Evolutionary conservation across 352 stramenopile species (phyloP).

Genomic region (Aphanomyces invadans): DNA sequence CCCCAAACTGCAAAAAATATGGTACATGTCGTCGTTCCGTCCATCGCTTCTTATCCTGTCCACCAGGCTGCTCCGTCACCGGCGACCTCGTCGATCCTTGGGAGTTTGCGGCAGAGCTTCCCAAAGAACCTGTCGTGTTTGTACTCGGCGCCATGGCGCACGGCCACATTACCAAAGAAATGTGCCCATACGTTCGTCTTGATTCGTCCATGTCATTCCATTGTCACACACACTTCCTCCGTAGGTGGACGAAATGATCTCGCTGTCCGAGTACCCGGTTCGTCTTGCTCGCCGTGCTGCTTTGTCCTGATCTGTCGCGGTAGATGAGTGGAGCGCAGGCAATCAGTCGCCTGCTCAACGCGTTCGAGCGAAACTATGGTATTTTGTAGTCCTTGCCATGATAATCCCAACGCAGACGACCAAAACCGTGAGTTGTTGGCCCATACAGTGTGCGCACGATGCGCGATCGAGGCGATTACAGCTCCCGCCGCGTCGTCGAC

Average conservation of each 20-base stretch:
- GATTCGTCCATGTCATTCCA: background rate
- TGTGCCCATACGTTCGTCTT: conserved; percentile 90
- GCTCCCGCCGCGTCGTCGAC: background rate
- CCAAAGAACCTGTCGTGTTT: conserved; percentile 93
- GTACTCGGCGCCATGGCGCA: conserved; percentile 97
- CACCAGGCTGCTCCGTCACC: conserved; percentile 82
- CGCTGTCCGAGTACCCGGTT: conserved; percentile 96
- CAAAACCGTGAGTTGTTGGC: background rate
- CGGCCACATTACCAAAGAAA: conserved; percentile 94
- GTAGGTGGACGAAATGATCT: conserved; percentile 94
- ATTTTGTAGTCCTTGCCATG: conserved; percentile 94
- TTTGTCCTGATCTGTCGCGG: background rate
- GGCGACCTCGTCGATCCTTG: conserved; percentile 93
- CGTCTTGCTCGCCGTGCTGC: background rate
- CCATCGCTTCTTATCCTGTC: background rate
- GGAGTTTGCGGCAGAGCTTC: conserved; percentile 89
- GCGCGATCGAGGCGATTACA: background rate
- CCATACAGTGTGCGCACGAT: no score
- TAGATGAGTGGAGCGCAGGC: conserved; percentile 93
- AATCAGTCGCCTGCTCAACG: conserved; percentile 94
- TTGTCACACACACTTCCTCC: conserved; percentile 14
- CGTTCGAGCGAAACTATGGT: conserved; percentile 97
- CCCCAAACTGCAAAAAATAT: conserved; percentile 93
- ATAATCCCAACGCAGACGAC: background rate
- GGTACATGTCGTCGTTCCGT: conserved; percentile 33